Percentiles rank a stretch among this genome's conserved stretches.
Evolutionary conservation across 2,329 filamentous ascomycete species (phyloP).

Genomic region (Colletotrichum agaves): DNA sequence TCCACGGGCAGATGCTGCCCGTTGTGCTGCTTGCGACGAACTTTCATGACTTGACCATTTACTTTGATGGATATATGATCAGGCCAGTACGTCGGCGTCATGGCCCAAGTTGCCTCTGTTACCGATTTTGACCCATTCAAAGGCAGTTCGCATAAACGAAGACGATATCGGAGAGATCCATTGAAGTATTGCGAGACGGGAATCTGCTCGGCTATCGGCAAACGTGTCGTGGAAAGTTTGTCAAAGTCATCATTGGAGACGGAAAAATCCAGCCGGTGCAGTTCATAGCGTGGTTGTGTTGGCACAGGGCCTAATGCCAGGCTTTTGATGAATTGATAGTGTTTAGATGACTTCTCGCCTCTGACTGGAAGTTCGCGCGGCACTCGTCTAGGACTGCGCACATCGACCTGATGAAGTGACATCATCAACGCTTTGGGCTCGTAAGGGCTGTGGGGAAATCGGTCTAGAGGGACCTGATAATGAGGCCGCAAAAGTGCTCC

Average conservation of each 20-base stretch:
- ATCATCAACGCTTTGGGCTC: constrained; percentile 54
- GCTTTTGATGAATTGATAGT: constrained; percentile 68
- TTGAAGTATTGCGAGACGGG: constrained; percentile 54
- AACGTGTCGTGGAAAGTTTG: constrained; percentile 48
- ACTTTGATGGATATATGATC: constrained; percentile 74
- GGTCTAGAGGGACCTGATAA: constrained; percentile 40
- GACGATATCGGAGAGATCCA: constrained; percentile 70
- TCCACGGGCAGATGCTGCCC: constrained; percentile 82
- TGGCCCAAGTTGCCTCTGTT: constrained; percentile 68
- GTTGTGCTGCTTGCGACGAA: constrained; percentile 76
- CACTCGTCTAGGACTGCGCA: constrained; percentile 60
- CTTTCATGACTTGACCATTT: constrained; percentile 68
- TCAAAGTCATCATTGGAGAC: constrained; percentile 51
- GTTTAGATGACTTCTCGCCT: constrained; percentile 40
- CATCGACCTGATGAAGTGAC: constrained; percentile 58
- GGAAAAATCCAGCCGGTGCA: constrained; percentile 59
- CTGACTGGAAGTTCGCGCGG: constrained; percentile 39
- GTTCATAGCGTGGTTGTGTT: constrained; percentile 47
- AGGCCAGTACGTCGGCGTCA: constrained; percentile 76
- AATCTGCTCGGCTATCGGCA: constrained; percentile 45
- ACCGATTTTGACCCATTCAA: constrained; percentile 39
- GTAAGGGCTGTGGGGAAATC: constrained; percentile 55
- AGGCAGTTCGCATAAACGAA: constrained; percentile 68
- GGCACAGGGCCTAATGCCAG: constrained; percentile 60
- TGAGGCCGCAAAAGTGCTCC: constrained; percentile 42